phyloP scores from a whole-genome alignment of 345 rosid species.

The Aegle marmelos region DNA sequence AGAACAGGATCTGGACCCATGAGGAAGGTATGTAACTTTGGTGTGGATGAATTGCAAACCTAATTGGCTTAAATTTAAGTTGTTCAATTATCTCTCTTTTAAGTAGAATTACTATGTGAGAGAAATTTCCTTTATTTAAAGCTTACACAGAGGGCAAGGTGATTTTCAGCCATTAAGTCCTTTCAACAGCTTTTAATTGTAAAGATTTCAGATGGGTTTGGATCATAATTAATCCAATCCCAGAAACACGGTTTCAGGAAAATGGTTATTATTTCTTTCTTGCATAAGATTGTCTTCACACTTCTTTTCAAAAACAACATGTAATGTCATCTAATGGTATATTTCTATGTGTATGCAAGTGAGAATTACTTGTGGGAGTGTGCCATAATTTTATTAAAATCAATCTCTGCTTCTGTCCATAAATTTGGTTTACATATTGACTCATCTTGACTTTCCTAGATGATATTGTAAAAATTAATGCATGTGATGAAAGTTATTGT shows the following conservation, averaged over 20 bases:
- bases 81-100: background rate
- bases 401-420: background rate
- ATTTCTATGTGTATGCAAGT: background rate
- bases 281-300: background rate
- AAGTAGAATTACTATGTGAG: background rate
- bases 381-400: background rate
- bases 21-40: conserved; percentile 58
- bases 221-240: background rate
- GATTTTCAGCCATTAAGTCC: background rate
- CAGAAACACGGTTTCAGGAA: background rate
- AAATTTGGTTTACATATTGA: background rate
- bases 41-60: background rate
- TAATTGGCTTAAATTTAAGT: background rate
- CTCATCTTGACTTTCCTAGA: background rate
- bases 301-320: background rate
- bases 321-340: background rate
- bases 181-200: background rate
- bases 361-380: background rate
- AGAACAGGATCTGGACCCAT: conserved; percentile 71
- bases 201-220: background rate
- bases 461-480: background rate
- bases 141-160: background rate
- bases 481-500: background rate
- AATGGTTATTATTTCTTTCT: background rate
- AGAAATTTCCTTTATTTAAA: background rate